Evolutionary conservation across 2,329 filamentous ascomycete genomes (phyloP), one percentile per base, ranked within the genome.

Genomic region (Ceratocystis smalleyi): DNA sequence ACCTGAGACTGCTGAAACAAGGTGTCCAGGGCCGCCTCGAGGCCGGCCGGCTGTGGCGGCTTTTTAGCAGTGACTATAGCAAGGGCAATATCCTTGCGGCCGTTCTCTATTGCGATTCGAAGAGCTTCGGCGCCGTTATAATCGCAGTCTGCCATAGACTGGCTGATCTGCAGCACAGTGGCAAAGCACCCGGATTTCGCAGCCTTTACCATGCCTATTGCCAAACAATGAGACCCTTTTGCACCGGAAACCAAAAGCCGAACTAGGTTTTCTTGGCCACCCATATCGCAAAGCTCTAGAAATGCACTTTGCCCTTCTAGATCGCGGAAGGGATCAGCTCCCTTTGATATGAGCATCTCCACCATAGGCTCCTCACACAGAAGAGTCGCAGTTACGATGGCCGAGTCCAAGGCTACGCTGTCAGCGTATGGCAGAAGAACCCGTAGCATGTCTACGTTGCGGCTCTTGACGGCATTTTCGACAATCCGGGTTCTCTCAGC

Each of bases 401-500:
- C 76, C 0, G 73, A 73, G 67, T 83, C 79, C 22, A 83, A 73
- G 6, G 78, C 76, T 19, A 77, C 64, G 1, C 76, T 71, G 67
- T 83, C 81, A 19, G 80, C 80, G 65, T 81, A 77, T 0, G 79
- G 79, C 1, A 81, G 71, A 35, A 84, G 70, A 4, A 83, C 76
- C 61, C 79, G 75, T 1, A 82, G 75, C 75, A 82, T 80, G 61
- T 83, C 78, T 24, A 75, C 66, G 19, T 81, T 78, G 17, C 75
- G 74, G 67, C 77, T 77, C 67, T 78, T 74, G 8, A 82, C 77
- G 0, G 81, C 81, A 19, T 77, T 75, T 62, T 77, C 77, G 4
- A 83, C 71, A 2, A 83, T 72, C 15, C 77, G 76, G 60, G 79
- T 77, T 32, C 79, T 77, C 68, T 82, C 78, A 2, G 71, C 71